Evolutionary conservation across 116 monocot species (phyloP).

Genomic region (Dioscorea cayenensis): DNA sequence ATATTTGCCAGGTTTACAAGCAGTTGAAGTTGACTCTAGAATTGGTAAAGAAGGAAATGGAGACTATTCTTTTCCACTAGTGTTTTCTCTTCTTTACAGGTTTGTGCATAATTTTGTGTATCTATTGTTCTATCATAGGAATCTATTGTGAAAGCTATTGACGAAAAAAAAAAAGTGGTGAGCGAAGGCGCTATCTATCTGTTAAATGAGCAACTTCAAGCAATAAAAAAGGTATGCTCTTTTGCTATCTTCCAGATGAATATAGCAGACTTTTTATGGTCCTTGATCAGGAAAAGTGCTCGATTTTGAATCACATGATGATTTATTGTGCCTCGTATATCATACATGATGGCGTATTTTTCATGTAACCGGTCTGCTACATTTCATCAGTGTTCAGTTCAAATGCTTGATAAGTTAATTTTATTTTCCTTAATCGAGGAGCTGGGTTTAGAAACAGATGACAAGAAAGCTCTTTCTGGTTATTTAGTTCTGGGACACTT

Average conservation of each 20-base stretch:
- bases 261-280: too few relatives aligned
- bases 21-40: conserved; percentile 88
- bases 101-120: background rate
- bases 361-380: background rate
- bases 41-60: conserved; percentile 84
- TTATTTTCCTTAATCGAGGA: conserved; percentile 48
- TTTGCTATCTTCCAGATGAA: background rate
- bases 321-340: too few relatives aligned
- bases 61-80: background rate
- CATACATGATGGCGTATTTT: too few relatives aligned
- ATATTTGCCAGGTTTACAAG: conserved; percentile 55
- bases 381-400: background rate
- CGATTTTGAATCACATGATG: too few relatives aligned
- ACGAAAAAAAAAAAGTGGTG: conserved; percentile 94
- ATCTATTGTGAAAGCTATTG: conserved; percentile 98
- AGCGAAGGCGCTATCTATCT: conserved; percentile 89
- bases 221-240: conserved; percentile 82
- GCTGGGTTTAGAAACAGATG: conserved; percentile 94
- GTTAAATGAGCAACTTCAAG: conserved; percentile 96
- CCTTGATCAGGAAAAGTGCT: too few relatives aligned
- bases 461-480: conserved; percentile 92
- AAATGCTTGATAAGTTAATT: background rate
- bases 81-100: background rate
- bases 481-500: conserved; percentile 20
- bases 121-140: conserved; percentile 35